Evolutionary conservation across 2,329 filamentous ascomycete genomes (phyloP).

Genomic region (Fusarium torulosum): DNA sequence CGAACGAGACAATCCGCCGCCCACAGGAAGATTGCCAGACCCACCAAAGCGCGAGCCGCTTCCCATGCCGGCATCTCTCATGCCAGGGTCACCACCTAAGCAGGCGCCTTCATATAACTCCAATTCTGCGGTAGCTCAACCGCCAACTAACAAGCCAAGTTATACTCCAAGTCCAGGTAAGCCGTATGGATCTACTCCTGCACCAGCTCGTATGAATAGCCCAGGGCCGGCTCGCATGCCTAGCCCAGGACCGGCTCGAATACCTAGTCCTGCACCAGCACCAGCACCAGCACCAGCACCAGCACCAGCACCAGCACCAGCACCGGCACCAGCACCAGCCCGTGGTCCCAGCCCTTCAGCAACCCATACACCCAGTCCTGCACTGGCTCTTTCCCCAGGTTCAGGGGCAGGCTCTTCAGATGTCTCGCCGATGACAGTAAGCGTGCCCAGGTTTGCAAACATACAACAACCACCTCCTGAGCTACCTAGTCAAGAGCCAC

Average conservation of each 20-base stretch:
- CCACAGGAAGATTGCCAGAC: constrained; percentile 38
- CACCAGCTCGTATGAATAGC: too few species aligned
- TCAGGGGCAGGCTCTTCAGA: constrained; percentile 38
- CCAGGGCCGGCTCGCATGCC: too few species aligned
- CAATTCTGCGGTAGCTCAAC: not conserved
- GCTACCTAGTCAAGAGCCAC: constrained; percentile 24
- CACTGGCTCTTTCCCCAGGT: constrained; percentile 15
- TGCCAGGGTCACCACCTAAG: constrained; percentile 8
- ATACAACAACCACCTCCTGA: constrained; percentile 41
- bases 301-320: not conserved
- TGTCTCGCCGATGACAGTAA: constrained; percentile 46
- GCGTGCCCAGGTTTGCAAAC: constrained; percentile 35
- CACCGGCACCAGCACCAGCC: not conserved
- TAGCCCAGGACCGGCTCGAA: too few species aligned
- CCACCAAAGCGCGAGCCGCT: constrained; percentile 34
- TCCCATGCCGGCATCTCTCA: constrained; percentile 40
- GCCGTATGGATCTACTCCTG: constrained; percentile 1
- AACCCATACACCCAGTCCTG: constrained; percentile 15
- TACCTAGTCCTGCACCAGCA: constrained; percentile 4
- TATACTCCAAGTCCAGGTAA: constrained; percentile 3
- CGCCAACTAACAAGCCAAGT: constrained; percentile 1
- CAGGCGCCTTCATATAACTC: constrained; percentile 1
- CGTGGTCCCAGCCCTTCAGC: constrained; percentile 12
- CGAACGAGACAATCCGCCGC: constrained; percentile 50
- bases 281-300: too few species aligned